Evolutionary conservation across 1,139 yeast species (phyloP).

Genomic region (Candida labiduridarum): DNA sequence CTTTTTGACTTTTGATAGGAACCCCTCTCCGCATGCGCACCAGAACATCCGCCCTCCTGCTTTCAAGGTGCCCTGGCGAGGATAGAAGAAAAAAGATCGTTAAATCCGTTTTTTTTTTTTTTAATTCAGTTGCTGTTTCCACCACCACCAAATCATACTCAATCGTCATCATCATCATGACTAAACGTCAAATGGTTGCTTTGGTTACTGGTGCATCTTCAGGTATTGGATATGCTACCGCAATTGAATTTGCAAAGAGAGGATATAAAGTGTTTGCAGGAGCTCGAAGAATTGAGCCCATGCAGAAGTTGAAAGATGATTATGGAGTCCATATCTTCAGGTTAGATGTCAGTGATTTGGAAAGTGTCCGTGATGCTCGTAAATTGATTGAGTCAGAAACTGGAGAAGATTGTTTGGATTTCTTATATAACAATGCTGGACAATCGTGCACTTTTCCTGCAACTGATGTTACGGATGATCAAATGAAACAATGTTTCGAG

Average conservation of each 20-base stretch:
- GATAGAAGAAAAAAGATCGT: too few relatives aligned
- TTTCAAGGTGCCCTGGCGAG: too few relatives aligned
- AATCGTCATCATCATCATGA: slow-evolving; percentile 7
- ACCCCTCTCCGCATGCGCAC: too few relatives aligned
- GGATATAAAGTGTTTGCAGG: slow-evolving; percentile 65
- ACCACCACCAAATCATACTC: background rate
- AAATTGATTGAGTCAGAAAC: slow-evolving; percentile 34
- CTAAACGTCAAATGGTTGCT: slow-evolving; percentile 40
- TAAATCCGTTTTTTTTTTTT: background rate
- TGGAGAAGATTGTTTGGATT: slow-evolving; percentile 46
- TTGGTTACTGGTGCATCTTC: slow-evolving; percentile 81
- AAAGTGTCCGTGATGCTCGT: slow-evolving; percentile 51
- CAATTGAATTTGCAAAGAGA: slow-evolving; percentile 62
- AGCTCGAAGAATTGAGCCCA: slow-evolving; percentile 67
- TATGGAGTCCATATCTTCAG: slow-evolving; percentile 33
- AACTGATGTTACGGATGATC: slow-evolving; percentile 63
- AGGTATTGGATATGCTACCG: slow-evolving; percentile 73
- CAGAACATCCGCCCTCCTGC: too few relatives aligned
- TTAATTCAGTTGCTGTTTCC: background rate
- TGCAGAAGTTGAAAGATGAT: slow-evolving; percentile 51
- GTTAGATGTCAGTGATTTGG: slow-evolving; percentile 49
- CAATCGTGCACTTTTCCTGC: slow-evolving; percentile 73
- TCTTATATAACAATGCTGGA: slow-evolving; percentile 59
- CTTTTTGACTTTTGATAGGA: too few relatives aligned
- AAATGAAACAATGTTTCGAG: slow-evolving; percentile 55